Evolutionary conservation across 2,329 filamentous ascomycete genomes (phyloP).

Genomic region (Clonostachys sp.): DNA sequence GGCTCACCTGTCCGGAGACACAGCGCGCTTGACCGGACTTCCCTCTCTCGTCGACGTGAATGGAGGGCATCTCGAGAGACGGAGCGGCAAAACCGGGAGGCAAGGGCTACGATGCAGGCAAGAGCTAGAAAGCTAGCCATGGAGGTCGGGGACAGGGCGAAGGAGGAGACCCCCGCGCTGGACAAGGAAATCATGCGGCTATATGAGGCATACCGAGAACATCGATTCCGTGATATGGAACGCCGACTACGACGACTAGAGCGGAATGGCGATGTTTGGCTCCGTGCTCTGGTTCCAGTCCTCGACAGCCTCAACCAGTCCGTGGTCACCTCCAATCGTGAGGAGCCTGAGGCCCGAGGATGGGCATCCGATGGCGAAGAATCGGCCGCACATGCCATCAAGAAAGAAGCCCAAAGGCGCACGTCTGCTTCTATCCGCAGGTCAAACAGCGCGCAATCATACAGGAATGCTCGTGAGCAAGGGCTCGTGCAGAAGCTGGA

Average conservation of each 20-base stretch:
- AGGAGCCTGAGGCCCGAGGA: conserved; percentile 10
- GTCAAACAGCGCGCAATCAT: too few species aligned
- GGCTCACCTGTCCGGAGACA: conserved; percentile 17
- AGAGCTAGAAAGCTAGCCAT: conserved; percentile 10
- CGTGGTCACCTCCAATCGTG: background rate
- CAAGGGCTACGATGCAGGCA: conserved; percentile 10
- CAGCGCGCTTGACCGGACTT: conserved; percentile 15
- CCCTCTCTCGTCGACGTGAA: conserved; percentile 23
- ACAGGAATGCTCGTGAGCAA: too few species aligned
- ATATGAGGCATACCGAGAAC: conserved; percentile 34
- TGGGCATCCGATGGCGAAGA: conserved; percentile 25
- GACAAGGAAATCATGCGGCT: conserved; percentile 28
- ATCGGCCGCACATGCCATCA: background rate
- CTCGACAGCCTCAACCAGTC: conserved; percentile 33
- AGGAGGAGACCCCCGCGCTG: conserved; percentile 8
- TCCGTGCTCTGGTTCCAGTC: conserved; percentile 36
- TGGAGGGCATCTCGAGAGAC: conserved; percentile 19
- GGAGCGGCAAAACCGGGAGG: conserved; percentile 14
- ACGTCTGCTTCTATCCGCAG: background rate
- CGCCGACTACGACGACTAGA: conserved; percentile 39
- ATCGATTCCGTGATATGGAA: conserved; percentile 41
- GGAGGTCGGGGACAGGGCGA: conserved; percentile 11
- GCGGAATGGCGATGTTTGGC: conserved; percentile 38
- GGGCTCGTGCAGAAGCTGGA: conserved; percentile 3
- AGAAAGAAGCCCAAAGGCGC: background rate